A percentile compares a stretch with the other conserved stretches of the same genome.
Conservation (phyloP, 371 early-diverging fungal genomes). For the Blakeslea trispora region DNA sequence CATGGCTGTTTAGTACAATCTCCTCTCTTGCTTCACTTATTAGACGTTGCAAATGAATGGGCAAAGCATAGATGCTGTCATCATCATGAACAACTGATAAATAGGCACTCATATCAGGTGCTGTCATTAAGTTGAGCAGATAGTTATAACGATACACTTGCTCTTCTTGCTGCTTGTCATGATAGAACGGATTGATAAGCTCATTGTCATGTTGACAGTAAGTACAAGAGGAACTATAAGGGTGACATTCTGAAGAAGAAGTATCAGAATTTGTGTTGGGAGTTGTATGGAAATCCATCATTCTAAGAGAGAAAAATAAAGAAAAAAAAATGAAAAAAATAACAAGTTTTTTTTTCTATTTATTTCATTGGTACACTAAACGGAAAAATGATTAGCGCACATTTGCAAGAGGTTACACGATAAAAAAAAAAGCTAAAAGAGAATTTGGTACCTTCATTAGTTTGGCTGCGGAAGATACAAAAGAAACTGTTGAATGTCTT, state of each 20-base stretch:
- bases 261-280: no score
- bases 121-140: slow-evolving; percentile 36
- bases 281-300: no score
- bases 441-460: no score
- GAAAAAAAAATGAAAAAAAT: no score
- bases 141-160: slow-evolving; percentile 29
- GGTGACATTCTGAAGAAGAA: slow-evolving; percentile 1
- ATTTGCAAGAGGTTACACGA: no score
- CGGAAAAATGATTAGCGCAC: no score
- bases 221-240: slow-evolving; percentile 20
- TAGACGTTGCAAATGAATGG: slow-evolving; percentile 35
- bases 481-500: no score
- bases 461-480: no score
- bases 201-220: slow-evolving; percentile 18
- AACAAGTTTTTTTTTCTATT: no score
- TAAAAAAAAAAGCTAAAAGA: no score
- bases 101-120: slow-evolving; percentile 41
- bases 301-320: no score
- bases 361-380: no score
- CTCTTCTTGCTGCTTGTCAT: slow-evolving; percentile 16
- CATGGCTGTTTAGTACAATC: slow-evolving; percentile 18
- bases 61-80: slow-evolving; percentile 39
- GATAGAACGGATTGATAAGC: slow-evolving; percentile 14
- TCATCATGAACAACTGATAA: slow-evolving; percentile 29
- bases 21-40: slow-evolving; percentile 48